Evolutionary conservation across 2,329 filamentous ascomycete genomes (phyloP), one percentile per base, ranked within the genome.

Genomic region (Niveomyces coronatus): DNA sequence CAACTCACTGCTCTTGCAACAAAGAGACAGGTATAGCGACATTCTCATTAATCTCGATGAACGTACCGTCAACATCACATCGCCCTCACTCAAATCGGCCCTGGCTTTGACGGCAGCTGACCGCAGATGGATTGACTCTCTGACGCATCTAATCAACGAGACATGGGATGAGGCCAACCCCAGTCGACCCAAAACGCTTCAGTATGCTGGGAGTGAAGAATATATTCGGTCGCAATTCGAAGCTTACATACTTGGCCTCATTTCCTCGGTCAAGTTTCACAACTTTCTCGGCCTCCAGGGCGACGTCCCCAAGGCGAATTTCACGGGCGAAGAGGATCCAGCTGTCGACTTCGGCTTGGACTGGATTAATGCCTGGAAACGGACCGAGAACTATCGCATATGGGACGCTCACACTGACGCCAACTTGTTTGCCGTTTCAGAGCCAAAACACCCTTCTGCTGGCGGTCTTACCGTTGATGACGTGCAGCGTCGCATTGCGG

Each of bases 201-300:
- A 88, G 20, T 98, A 95, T 53, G 79, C 86, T 26, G 91, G 91
- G 20, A 95, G 87, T 45, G 91, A 98, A 62, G 91, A 96, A 56
- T 95, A 95, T 53, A 98, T 98, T 50, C 78, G 91, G 20, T 76
- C 95, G 28, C 89, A 96, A 53, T 98, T 98, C 45, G 91, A 98
- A 61, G 88, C 95, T 53, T 98, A 98, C 54, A 73, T 98, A 5
- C 72, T 96, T 17, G 85, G 87, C 0, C 71, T 98, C 45, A 76
- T 96, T 30, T 85, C 88, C 0, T 79, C 85, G 1, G 82, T 88
- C 48, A 95, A 95, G 56, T 96, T 94, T 56, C 87, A 87, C 58
- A 79, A 76, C 51, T 81, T 82, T 52, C 65, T 79, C 39, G 68
- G 82, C 27, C 68, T 74, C 14, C 70, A 81, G 49, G 68, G 79